Base-by-base conservation (phyloP, 2,329 filamentous ascomycete genomes). In the Thielaviopsis punctulata region DNA sequence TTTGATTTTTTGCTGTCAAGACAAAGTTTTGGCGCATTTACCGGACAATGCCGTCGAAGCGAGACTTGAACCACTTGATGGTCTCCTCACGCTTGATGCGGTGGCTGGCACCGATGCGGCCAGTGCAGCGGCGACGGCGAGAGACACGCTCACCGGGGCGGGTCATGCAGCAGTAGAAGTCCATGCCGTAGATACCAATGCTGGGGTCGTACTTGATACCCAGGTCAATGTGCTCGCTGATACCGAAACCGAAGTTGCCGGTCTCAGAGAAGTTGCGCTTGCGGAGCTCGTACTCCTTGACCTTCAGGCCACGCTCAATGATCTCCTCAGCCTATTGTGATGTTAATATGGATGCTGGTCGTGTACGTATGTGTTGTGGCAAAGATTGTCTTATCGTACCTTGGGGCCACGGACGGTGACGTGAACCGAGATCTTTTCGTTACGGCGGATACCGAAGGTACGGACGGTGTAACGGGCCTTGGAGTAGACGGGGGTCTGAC, bases 91-190 rank as follows among this genome's bases (percentile, higher is more conserved):
- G 84, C 81, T 80, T 86, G 82, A 98, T 95, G 68, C 82, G 80
- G 85, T 98, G 92, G 72, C 73, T 77, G 67, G 85, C 69, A 68
- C 92, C 92, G 68, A 98, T 83, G 66, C 73, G 79, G 76, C 80
- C 77, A 81, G 93, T 85, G 75, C 76, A 81, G 67, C 90, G 87
- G 70, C 90, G 84, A 68, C 92, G 88, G 78, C 88, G 90, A 70
- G 86, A 84, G 69, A 98, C 87, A 70, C 92, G 89, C 81, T 95
- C 89, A 76, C 92, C 92, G 66, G 90, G 92, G 67, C 92, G 89
- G 78, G 88, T 95, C 92, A 98, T 98, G 87, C 90, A 96, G 86
- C 84, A 89, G 85, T 95, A 98, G 77, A 98, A 98, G 77, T 98
- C 92, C 92, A 98, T 98, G 71, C 92, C 89, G 80, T 95, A 95